Evolutionary conservation across 2,329 filamentous ascomycete genomes (phyloP).

Genomic region (Ascochyta viciae-villosae): DNA sequence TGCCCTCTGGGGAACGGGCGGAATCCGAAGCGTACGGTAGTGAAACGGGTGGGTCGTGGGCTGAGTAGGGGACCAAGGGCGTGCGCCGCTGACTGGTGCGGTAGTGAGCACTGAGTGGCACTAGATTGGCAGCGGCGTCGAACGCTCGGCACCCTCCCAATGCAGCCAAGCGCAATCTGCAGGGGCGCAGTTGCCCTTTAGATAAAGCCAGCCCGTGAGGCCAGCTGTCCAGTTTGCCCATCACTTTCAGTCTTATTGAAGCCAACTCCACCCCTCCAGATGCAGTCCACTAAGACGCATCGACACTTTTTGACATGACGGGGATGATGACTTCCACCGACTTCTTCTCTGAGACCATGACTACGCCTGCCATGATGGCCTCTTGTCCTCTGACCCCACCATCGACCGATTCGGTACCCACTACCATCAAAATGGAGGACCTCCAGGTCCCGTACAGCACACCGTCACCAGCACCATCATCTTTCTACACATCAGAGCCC

Average conservation of each 20-base stretch:
- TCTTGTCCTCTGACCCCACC: constrained; percentile 33
- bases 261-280: constrained; percentile 39
- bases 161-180: constrained; percentile 22
- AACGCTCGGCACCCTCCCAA: constrained; percentile 11
- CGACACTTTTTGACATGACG: constrained; percentile 34
- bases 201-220: constrained; percentile 46
- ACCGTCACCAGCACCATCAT: constrained; percentile 30
- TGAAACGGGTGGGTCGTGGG: constrained; percentile 39
- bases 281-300: constrained; percentile 40
- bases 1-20: constrained; percentile 24
- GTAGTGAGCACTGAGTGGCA: constrained; percentile 20
- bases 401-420: constrained; percentile 31
- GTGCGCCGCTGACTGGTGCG: constrained; percentile 17
- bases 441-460: constrained; percentile 40
- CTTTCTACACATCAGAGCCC: constrained; percentile 25
- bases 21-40: constrained; percentile 27
- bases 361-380: constrained; percentile 34
- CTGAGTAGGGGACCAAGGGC: constrained; percentile 30
- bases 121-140: constrained; percentile 23
- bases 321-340: constrained; percentile 38
- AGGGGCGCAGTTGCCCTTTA: constrained; percentile 32
- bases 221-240: constrained; percentile 38
- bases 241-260: constrained; percentile 36
- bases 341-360: constrained; percentile 33
- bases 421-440: constrained; percentile 54